Evolutionary conservation across 202 grass and related monocot species (phyloP).

Genomic region (Musa balbisiana): DNA sequence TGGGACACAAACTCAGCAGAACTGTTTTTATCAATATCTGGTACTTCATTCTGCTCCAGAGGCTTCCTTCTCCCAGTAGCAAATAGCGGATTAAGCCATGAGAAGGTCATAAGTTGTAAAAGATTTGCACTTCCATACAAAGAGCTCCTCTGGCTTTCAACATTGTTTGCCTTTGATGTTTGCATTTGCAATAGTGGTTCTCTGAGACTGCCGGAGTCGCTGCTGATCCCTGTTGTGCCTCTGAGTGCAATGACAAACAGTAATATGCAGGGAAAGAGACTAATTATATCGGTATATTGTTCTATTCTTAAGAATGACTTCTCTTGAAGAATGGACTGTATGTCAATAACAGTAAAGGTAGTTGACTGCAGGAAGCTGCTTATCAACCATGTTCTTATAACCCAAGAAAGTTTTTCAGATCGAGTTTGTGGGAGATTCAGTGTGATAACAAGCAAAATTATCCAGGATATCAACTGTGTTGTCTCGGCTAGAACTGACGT

Average conservation of each 20-base stretch:
- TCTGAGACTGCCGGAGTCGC: conserved; percentile 23
- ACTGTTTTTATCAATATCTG: conserved; percentile 65
- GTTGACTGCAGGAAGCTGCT: conserved; percentile 63
- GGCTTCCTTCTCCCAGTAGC: conserved; percentile 64
- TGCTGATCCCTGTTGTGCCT: conserved; percentile 72
- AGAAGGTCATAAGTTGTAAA: conserved; percentile 75
- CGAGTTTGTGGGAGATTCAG: conserved; percentile 52
- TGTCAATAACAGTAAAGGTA: conserved; percentile 46
- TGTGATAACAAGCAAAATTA: conserved; percentile 46
- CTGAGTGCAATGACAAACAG: conserved; percentile 53
- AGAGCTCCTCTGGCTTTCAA: conserved; percentile 42
- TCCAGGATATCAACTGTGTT: conserved; percentile 67
- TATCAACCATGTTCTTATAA: conserved; percentile 73
- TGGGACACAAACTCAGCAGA: conserved; percentile 48
- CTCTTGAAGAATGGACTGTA: conserved; percentile 41
- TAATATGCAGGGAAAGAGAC: conserved; percentile 38
- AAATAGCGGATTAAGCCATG: conserved; percentile 88
- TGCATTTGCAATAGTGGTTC: conserved; percentile 57
- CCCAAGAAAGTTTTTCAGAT: conserved; percentile 43
- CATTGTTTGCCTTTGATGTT: conserved; percentile 32
- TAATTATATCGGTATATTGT: conserved; percentile 45
- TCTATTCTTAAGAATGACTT: conserved; percentile 34
- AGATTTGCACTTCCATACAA: conserved; percentile 58
- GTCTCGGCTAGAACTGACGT: conserved; percentile 44
- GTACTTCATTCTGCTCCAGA: conserved; percentile 70